These are phyloP conservation scores for Phascolomyces articulosus DNA, from an alignment of 371 early-diverging fungal genomes.

Conservation along the genomic window DNA sequence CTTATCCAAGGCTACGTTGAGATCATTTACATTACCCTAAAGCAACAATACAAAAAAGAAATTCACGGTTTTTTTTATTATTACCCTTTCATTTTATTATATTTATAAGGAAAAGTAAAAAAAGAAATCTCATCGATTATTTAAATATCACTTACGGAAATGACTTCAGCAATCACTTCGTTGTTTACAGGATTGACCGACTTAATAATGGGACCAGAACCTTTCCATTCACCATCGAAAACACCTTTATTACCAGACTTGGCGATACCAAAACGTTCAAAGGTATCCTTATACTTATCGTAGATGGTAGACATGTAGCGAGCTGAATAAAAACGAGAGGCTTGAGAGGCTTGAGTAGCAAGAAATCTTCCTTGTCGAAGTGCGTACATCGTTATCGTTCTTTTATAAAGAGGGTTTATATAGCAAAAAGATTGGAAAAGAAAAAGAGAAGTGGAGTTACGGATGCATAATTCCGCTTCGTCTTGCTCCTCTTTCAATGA, in stretches of 20 bases:
- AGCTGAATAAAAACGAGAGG: background rate
- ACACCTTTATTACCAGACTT: constrained; percentile 83
- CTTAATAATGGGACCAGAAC: constrained; percentile 75
- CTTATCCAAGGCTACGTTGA: constrained; percentile 53
- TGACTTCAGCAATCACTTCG: constrained; percentile 83
- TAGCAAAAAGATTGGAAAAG: background rate
- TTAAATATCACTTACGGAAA: constrained; percentile 57
- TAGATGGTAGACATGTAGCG: constrained; percentile 40
- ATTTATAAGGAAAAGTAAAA: background rate
- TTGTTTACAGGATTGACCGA: constrained; percentile 89
- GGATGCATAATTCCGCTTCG: background rate
- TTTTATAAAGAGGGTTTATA: background rate
- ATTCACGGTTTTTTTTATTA: background rate
- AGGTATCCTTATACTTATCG: constrained; percentile 50
- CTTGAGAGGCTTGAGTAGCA: constrained; percentile 2
- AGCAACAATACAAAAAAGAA: constrained; percentile 9
- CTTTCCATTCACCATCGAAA: constrained; percentile 90
- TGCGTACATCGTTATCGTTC: background rate
- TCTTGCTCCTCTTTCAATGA: background rate
- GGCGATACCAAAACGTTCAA: constrained; percentile 70
- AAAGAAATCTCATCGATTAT: background rate
- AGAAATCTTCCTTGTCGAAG: constrained; percentile 4
- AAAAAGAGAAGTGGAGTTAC: background rate
- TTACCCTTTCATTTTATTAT: background rate
- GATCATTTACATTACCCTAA: constrained; percentile 47